Evolutionary conservation across 106 monocot species (phyloP).

Genomic region (Apostasia ramifera): DNA sequence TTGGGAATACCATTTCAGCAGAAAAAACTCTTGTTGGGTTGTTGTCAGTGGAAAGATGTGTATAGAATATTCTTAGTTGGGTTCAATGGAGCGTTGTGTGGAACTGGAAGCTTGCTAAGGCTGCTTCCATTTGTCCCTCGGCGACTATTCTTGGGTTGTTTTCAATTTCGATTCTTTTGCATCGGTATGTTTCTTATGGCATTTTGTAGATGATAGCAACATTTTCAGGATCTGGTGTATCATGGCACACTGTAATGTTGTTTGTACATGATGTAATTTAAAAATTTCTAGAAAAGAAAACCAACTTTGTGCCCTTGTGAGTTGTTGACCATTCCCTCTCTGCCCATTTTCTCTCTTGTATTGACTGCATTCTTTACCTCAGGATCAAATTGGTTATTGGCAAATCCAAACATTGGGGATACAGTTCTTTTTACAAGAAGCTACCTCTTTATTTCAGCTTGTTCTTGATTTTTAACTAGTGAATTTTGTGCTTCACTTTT

Average conservation of each 20-base stretch:
- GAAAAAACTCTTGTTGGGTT: not conserved
- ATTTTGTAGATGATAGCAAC: not conserved
- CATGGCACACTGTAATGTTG: not conserved
- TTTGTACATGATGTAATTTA: constrained; percentile 19
- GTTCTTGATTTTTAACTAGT: too few species aligned
- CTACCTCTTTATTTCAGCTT: too few species aligned
- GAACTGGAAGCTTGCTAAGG: constrained; percentile 4
- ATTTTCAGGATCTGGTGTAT: constrained; percentile 1
- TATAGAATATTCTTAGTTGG: constrained; percentile 21
- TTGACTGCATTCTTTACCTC: too few species aligned
- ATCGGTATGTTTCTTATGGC: not conserved
- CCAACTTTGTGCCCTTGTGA: too few species aligned
- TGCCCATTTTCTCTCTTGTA: too few species aligned
- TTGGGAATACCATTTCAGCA: not conserved
- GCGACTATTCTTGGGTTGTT: not conserved
- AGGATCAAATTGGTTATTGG: too few species aligned
- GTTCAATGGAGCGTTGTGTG: constrained; percentile 11
- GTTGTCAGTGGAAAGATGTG: constrained; percentile 7
- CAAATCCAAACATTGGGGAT: too few species aligned
- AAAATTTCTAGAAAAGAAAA: not conserved
- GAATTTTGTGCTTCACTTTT: too few species aligned
- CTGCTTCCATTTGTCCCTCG: not conserved
- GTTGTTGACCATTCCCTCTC: too few species aligned
- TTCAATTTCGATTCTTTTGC: not conserved
- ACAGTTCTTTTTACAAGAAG: too few species aligned